Evolutionary conservation across 1,284 basidiomycete genomes (phyloP), one percentile per base, ranked within the genome.

Genomic region (Sporisorium exsertum): DNA sequence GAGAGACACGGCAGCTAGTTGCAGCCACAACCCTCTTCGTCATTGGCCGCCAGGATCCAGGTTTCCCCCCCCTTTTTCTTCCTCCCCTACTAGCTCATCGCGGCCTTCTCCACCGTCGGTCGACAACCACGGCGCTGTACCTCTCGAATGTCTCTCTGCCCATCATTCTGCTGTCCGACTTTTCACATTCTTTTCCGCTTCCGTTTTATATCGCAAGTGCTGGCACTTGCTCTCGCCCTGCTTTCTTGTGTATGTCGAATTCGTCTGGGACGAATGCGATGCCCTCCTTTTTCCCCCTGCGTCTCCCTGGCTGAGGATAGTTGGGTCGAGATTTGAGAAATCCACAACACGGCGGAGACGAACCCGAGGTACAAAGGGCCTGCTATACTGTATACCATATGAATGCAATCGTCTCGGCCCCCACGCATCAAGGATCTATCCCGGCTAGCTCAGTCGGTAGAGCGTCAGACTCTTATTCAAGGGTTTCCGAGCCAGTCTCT

Each of bases 381-480:
- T n/a, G n/a, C n/a, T n/a, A n/a, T n/a, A 32, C 10, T 32, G 29
- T 22, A 22, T 12, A n/a, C n/a, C 43, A 35, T 57, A 37, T 22
- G 32, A n/a, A 16, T 24, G 24, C 37, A 40, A 32, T 16, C 7
- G 15, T 27, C 27, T 42, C 26, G 3, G 13, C 24, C 1, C 0
- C 24, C 32, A 54, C 20, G 22, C 37, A 26, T 47, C 27, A 20
- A 32, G n/a, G 20, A 29, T 50, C 66, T 47, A 70, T 83, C 82
- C 83, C 83, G 83, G 82, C 82, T 84, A 84, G 83, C 82, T 84
- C 83, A 84, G 82, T 83, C 78, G 83, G 83, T 84, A 83, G 83
- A 84, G 83, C 82, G 82, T 82, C 80, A 81, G 82, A 84, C 83
- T 83, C 82, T 84, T 84, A 84, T 58, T 35, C 55, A 77, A 72